A percentile compares a stretch with the other conserved stretches of the same genome.
phyloP scores from a whole-genome alignment of 192 early-diverging fungal species.

The Chytriomyces sp. region DNA sequence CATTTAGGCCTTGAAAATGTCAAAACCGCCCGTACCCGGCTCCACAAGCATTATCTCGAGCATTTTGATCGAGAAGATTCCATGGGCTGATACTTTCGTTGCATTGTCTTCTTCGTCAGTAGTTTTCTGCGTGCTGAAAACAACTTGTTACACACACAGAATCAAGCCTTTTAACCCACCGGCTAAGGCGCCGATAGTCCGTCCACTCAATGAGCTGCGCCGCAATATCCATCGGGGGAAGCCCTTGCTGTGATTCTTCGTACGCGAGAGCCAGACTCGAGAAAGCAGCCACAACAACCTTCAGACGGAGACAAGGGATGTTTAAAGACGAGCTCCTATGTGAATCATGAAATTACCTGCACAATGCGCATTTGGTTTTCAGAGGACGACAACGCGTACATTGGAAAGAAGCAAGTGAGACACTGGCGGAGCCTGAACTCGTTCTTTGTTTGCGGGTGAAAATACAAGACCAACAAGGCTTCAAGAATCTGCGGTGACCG shows the following conservation, averaged over 20 bases:
- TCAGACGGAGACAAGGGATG: background rate
- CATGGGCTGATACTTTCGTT: background rate
- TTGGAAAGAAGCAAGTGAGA: slow-evolving; percentile 87
- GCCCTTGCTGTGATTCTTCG: slow-evolving; percentile 3
- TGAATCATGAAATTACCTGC: slow-evolving; percentile 54
- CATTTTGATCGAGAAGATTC: background rate
- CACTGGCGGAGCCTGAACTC: slow-evolving; percentile 81
- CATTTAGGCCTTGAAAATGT: no score
- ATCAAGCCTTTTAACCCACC: background rate
- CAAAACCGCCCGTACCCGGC: background rate
- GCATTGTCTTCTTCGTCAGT: background rate
- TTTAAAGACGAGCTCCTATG: no score
- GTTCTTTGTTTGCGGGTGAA: slow-evolving; percentile 66
- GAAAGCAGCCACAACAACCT: slow-evolving; percentile 16
- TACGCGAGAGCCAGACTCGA: background rate
- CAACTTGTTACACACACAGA: no score
- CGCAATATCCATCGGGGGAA: slow-evolving; percentile 5
- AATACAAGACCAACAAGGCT: slow-evolving; percentile 79
- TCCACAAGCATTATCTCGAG: slow-evolving; percentile 9
- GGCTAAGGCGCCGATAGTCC: slow-evolving; percentile 12
- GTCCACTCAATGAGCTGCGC: slow-evolving; percentile 27
- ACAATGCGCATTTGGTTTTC: slow-evolving; percentile 72
- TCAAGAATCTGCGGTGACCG: slow-evolving; percentile 63
- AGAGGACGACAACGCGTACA: slow-evolving; percentile 74
- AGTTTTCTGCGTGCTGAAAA: background rate